Base-by-base conservation (phyloP, 192 early-diverging fungal genomes). In the Linnemannia schmuckeri region DNA sequence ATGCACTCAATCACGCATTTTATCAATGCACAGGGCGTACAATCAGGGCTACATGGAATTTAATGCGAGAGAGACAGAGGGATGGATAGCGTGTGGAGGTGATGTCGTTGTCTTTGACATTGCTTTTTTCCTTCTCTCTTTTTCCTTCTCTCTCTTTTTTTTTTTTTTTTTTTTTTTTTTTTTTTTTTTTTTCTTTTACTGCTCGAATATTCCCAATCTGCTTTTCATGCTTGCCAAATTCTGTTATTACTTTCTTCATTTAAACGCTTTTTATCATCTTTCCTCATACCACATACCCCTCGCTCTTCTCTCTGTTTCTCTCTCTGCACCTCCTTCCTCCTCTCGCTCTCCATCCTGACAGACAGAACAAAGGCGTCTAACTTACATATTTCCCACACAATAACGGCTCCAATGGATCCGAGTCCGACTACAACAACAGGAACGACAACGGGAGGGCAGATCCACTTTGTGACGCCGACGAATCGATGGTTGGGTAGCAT, bases 401-500 rank as follows among this genome's bases (percentile, higher is more conserved):
- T 30, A 55, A 46, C 72, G 8, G 4, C 9, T n/a, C 3, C n/a
- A 20, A 75, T 84, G 66, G 54, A 35, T 33, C 12, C 61, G 12
- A 0, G 8, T 61, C 12, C 30, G 13, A 30, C n/a, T 66, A 35
- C 61, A 33, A 66, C 61, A 66, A 3, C 61, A 30, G 61, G 10
- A 18, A 57, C 18, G 22, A 13, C 12, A 35, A 22, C 7, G 27
- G 24, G 66, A 0, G 78, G 78, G 41, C 70, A 57, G 10, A 87
- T 87, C 68, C 85, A 87, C 47, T 87, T 87, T 75, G 85, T 87
- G 6, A 87, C 85, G 3, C 85, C 85, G 13, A 87, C 79, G 6
- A 87, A 87, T 68, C 35, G 85, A 27, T 87, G 85, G 85, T 63
- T 87, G 15, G 85, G 85, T 0, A 87, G 85, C 49, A 87, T 87